Conservation (phyloP, 495 filamentous ascomycete species). For the Talaromyces wortmannii region DNA sequence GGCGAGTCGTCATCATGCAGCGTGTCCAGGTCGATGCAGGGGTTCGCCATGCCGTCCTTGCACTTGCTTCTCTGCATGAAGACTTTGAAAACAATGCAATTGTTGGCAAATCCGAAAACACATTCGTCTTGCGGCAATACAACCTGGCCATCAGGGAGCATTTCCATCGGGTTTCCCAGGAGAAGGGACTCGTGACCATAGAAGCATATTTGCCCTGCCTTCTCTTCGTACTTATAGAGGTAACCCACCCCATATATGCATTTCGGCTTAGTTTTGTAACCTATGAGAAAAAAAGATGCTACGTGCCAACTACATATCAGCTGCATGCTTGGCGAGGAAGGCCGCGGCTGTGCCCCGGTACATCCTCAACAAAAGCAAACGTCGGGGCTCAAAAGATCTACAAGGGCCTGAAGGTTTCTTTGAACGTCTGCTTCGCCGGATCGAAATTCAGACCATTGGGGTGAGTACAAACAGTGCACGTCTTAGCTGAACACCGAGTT, state of each 20-base stretch:
- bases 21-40: conserved; percentile 48
- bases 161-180: not conserved
- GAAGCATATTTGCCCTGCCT: not conserved
- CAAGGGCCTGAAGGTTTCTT: not conserved
- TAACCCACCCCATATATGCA: not conserved
- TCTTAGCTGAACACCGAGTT: too few relatives aligned
- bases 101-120: not conserved
- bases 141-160: conserved; percentile 37
- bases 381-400: not conserved
- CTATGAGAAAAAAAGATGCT: not conserved
- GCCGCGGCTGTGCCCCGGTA: not conserved
- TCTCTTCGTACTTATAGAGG: conserved; percentile 3
- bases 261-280: not conserved
- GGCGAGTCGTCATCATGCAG: conserved; percentile 42
- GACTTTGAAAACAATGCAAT: conserved; percentile 32
- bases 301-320: not conserved
- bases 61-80: conserved; percentile 53
- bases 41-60: conserved; percentile 53
- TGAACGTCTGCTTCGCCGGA: not conserved
- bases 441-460: not conserved
- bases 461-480: not conserved
- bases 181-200: not conserved
- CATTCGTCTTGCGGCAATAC: conserved; percentile 41
- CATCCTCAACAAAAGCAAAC: not conserved
- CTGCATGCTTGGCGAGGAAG: not conserved